Percentiles rank a stretch among this genome's conserved stretches.
These are phyloP conservation scores for Hysterangium stoloniferum DNA, from an alignment of 768 basidiomycete species.

Conservation along the genomic window DNA sequence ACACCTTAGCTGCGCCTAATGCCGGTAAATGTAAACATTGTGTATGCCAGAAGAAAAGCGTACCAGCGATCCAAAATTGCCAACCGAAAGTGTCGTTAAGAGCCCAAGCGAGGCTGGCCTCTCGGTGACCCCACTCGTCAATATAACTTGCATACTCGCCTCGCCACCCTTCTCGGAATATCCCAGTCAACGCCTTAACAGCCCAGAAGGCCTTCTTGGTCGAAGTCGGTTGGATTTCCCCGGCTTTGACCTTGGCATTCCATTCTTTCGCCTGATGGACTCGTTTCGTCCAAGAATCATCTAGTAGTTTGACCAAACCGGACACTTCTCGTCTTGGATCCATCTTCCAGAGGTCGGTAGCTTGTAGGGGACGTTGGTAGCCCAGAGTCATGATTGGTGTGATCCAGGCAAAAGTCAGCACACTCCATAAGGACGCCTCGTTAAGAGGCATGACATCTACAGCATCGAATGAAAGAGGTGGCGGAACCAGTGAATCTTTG, in stretches of 20 bases:
- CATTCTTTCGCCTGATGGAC: conserved; percentile 43
- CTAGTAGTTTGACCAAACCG: conserved; percentile 42
- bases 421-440: conserved; percentile 47
- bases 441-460: conserved; percentile 54
- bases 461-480: conserved; percentile 48
- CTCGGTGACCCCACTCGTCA: conserved; percentile 34
- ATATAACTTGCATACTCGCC: neutral
- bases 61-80: conserved; percentile 57
- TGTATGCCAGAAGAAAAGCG: conserved; percentile 39
- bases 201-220: conserved; percentile 34
- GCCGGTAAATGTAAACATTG: neutral
- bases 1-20: conserved; percentile 32
- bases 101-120: conserved; percentile 50
- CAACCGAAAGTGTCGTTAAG: conserved; percentile 52
- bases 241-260: conserved; percentile 41
- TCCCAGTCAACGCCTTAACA: conserved; percentile 17
- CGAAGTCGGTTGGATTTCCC: conserved; percentile 35
- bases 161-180: conserved; percentile 18
- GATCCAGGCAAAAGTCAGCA: conserved; percentile 61
- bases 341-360: conserved; percentile 68
- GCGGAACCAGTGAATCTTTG: conserved; percentile 46
- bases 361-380: conserved; percentile 66
- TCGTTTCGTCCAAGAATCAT: conserved; percentile 46
- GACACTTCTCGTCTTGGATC: conserved; percentile 42
- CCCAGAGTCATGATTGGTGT: conserved; percentile 43